Evolutionary conservation across 306 rosid genomes (phyloP), one percentile per base, ranked within the genome.

Genomic region (cucumber (Cucumis sativus)): DNA sequence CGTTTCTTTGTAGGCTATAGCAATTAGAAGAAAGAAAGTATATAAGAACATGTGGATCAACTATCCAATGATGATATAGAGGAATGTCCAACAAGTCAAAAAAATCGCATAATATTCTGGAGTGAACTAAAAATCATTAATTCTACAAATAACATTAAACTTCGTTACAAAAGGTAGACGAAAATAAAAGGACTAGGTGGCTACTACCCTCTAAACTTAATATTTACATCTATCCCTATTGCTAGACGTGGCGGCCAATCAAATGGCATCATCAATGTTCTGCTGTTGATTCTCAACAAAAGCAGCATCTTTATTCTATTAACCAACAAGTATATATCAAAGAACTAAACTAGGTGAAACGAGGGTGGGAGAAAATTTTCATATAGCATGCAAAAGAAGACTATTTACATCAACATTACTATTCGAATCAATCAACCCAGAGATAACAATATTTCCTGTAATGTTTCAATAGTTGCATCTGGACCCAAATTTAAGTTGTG

Each of bases 81-180:
- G 99, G 98, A 82, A 96, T 96, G 85, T 91, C 99, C 87, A 96
- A 82, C 82, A 96, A 87, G 83, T 96, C 99, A 86, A 96, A 96
- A 96, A 96, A 77, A 96, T 92, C 75, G 99, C 98, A 23, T 23
- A 23, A 86, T 98, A 96, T 69, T 92, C 99, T 83, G 82, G 90
- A 69, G 99, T 96, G 87, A 96, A 96, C 83, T 96, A 98, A 81
- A 96, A 96, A 88, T 96, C 98, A 76, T 70, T 82, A 83, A 92
- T 87, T 82, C 99, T 96, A 92, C 86, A 91, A 82, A 80, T 79
- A 16, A 77, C 8, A 75, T 60, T 71, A 77, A 70, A 58, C 58
- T 81, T 60, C 8, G 81, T 84, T 78, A 72, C 12, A 66, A 41
- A 62, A 79, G 51, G 72, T 47, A 75, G 41, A 84, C 39, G 58